Conservation (phyloP, 305 asterid genomes). For the Withania somnifera region DNA sequence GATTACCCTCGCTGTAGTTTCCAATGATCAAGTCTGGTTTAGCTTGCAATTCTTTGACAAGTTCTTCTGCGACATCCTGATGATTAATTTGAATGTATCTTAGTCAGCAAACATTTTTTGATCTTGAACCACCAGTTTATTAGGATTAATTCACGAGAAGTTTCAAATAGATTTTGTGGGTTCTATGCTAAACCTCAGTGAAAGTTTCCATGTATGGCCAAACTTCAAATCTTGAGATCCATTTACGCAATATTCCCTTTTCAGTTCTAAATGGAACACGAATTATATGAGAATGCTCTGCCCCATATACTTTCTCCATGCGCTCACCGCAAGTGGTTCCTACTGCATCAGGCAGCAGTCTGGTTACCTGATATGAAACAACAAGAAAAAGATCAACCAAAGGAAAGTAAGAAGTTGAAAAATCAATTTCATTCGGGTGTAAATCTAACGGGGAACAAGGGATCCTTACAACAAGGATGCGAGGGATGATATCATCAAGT, state of each 20-base stretch:
- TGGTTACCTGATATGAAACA: slow-evolving; percentile 14
- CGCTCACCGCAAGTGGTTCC: slow-evolving; percentile 28
- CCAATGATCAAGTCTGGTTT: slow-evolving; percentile 78
- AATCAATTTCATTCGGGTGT: not conserved
- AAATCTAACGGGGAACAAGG: not conserved
- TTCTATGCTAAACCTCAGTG: slow-evolving; percentile 41
- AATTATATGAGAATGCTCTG: slow-evolving; percentile 23
- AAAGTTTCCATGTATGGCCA: slow-evolving; percentile 88
- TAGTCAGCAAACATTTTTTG: not conserved
- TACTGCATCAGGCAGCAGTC: slow-evolving; percentile 26
- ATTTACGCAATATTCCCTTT: slow-evolving; percentile 14
- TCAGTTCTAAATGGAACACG: slow-evolving; percentile 20
- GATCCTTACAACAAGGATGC: slow-evolving; percentile 13
- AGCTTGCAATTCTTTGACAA: slow-evolving; percentile 47
- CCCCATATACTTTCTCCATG: slow-evolving; percentile 20
- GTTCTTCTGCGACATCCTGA: slow-evolving; percentile 64
- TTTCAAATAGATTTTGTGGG: not conserved
- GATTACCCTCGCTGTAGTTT: slow-evolving; percentile 77
- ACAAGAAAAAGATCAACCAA: not conserved
- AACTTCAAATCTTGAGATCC: slow-evolving; percentile 42
- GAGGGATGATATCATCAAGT: slow-evolving; percentile 11
- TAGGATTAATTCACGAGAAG: not conserved
- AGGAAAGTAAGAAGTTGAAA: not conserved
- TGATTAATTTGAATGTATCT: not conserved
- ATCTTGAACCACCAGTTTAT: not conserved